Conservation (phyloP, 139 green algal species). For the Gonium pectorale region DNA sequence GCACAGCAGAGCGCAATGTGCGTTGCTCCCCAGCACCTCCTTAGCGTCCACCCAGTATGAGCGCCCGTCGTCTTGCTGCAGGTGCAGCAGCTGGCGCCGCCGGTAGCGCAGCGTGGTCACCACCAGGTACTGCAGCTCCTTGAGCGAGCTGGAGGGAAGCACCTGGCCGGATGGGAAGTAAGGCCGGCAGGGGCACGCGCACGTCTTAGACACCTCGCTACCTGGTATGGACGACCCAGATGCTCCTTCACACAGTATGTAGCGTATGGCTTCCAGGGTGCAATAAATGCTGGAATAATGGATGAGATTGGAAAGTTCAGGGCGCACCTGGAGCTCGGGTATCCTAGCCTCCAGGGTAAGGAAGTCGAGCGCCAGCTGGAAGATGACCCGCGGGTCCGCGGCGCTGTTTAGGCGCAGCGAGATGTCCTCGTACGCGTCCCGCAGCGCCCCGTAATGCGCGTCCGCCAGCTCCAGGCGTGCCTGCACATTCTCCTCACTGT, state of each 20-base stretch:
- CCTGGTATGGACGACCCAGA: no score
- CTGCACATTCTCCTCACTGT: slow-evolving; percentile 76
- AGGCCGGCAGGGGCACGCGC: no score
- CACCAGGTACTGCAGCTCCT: slow-evolving; percentile 63
- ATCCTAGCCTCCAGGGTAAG: slow-evolving; percentile 45
- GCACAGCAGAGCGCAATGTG: slow-evolving; percentile 70
- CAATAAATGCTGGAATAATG: no score
- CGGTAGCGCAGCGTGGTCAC: slow-evolving; percentile 61
- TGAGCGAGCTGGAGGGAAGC: slow-evolving; percentile 52
- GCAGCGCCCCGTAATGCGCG: slow-evolving; percentile 57
- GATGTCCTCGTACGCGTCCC: slow-evolving; percentile 60
- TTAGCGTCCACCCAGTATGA: slow-evolving; percentile 71
- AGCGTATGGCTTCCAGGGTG: no score
- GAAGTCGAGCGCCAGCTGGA: slow-evolving; percentile 48
- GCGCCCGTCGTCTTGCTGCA: slow-evolving; percentile 67
- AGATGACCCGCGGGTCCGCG: slow-evolving; percentile 22
- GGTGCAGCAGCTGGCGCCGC: slow-evolving; percentile 64
- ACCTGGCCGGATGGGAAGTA: no score
- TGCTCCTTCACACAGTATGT: no score
- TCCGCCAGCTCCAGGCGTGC: slow-evolving; percentile 68
- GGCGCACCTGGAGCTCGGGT: slow-evolving; percentile 41
- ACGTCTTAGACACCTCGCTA: no score
- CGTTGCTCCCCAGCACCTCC: slow-evolving; percentile 70
- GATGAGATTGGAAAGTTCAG: no score
- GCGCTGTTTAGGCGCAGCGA: slow-evolving; percentile 53